A percentile compares a stretch with the other conserved stretches of the same genome.
phyloP scores from a whole-genome alignment of 2,329 filamentous ascomycete genomes.

The Aspergillus piperis region DNA sequence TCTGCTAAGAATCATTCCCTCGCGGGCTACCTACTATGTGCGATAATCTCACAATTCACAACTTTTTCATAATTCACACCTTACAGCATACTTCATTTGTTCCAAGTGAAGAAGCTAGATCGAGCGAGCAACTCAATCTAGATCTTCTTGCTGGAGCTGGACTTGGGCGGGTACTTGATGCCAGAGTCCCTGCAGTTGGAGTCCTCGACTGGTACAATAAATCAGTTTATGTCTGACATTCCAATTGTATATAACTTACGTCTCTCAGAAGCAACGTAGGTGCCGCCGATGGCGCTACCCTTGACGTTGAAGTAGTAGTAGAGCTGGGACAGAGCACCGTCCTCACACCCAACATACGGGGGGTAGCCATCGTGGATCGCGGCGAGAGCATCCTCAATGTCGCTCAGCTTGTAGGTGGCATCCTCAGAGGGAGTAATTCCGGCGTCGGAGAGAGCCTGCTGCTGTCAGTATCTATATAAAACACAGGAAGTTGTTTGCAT shows the following conservation, averaged over 20 bases:
- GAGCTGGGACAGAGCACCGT: conserved; percentile 53
- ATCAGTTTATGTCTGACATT: background rate
- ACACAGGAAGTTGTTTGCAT: background rate
- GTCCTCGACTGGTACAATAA: conserved; percentile 29
- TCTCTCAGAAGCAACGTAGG: conserved; percentile 59
- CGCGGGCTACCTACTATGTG: no score
- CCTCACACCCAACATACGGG: conserved; percentile 55
- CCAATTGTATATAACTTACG: conserved; percentile 31
- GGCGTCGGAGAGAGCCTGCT: conserved; percentile 55
- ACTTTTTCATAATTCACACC: background rate
- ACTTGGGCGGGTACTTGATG: conserved; percentile 67
- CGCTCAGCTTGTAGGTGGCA: conserved; percentile 53
- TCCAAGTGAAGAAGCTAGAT: background rate
- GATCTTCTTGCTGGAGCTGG: background rate
- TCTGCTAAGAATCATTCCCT: no score
- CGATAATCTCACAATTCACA: background rate
- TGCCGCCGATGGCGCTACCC: conserved; percentile 61
- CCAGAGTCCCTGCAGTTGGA: conserved; percentile 64
- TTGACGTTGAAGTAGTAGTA: conserved; percentile 58
- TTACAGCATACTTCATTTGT: background rate
- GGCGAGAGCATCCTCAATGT: conserved; percentile 54
- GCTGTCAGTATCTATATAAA: background rate
- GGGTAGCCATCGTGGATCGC: conserved; percentile 50
- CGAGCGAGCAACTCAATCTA: background rate
- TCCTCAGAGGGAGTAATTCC: conserved; percentile 55